Evolutionary conservation across 2,329 filamentous ascomycete species (phyloP), one percentile per base, ranked within the genome.

Genomic region (Pseudocercospora macadamiae): DNA sequence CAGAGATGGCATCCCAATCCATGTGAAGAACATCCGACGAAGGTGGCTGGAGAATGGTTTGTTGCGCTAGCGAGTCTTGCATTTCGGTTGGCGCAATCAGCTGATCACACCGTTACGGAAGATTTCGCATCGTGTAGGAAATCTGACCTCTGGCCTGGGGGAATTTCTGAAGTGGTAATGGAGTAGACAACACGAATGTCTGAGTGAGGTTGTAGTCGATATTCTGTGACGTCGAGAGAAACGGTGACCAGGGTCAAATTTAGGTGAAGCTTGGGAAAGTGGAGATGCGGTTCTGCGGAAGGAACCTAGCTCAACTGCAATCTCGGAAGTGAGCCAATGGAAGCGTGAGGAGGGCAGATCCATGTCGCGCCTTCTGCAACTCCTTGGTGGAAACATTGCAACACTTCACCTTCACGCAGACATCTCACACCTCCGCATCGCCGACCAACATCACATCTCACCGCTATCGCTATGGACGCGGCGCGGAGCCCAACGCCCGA

Each of bases 401-500:
- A 47, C 19, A 28, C 42, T 25, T 14, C 42, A 26, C 42, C 23
- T 26, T 47, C 42, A 23, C 19, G 9, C 23, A 6, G 23, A 19
- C 42, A 28, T 25, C 14, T 16, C 42, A 19, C 2, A 39, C 12
- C 10, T 18, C n/a, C 16, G 23, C 37, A 19, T 42, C 23, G 42
- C 19, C 42, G 19, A 21, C 8, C 10, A 16, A 47, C 42, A 23
- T 2, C 26, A 49, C 28, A 8, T 49, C 10, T 34, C 47, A 19
- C 47, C 9, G 26, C 26, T 21, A 49, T 49, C 47, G 26, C 47
- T 49, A 49, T 49, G 47, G 52, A 54, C 36, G 18, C 51, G 51
- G 51, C 52, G 36, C 36, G 36, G 34, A 45, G 64, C 64, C 69
- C 68, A 7, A 72, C 69, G 32, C 70, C 70, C 44, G 67, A 71